Percentiles rank a stretch among this genome's conserved stretches.
These are phyloP conservation scores for Musa itinerans DNA, from an alignment of 176 grass and related monocot species.

Conservation along the genomic window DNA sequence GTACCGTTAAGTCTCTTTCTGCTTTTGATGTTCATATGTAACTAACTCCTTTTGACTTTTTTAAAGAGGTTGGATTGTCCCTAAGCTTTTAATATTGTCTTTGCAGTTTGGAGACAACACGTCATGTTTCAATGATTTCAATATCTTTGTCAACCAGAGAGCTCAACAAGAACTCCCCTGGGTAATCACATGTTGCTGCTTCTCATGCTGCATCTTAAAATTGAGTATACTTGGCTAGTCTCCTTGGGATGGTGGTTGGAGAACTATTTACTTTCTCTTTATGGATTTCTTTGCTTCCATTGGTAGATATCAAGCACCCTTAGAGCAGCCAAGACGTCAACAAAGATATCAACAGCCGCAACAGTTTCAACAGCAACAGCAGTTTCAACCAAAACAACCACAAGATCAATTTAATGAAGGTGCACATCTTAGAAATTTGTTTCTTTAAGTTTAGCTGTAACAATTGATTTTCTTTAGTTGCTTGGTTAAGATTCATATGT, in stretches of 20 bases:
- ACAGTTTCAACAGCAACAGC: slow-evolving; percentile 11
- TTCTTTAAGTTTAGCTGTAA: not conserved
- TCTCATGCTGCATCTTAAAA: not conserved
- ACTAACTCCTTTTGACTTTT: not conserved
- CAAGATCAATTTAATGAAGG: slow-evolving; percentile 4
- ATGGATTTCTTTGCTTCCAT: not conserved
- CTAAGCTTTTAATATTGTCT: not conserved
- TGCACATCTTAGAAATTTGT: not conserved
- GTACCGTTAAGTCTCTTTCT: slow-evolving; percentile 75
- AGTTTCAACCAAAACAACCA: not conserved
- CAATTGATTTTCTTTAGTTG: not conserved
- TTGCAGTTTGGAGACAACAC: slow-evolving; percentile 2
- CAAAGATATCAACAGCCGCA: slow-evolving; percentile 10
- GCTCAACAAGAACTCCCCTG: not conserved
- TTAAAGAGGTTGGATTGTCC: not conserved
- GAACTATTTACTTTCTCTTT: not conserved
- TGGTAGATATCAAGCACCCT: slow-evolving; percentile 10
- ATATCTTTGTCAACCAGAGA: slow-evolving; percentile 2
- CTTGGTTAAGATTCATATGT: not conserved
- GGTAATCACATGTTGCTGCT: not conserved
- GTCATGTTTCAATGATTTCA: slow-evolving; percentile 9
- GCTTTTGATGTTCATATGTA: too few relatives aligned
- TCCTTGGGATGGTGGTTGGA: not conserved
- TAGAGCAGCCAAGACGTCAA: slow-evolving; percentile 2
- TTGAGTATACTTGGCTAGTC: not conserved